Evolutionary conservation across 139 green algal species (phyloP).

Genomic region (Chlorokybus atmophyticus): DNA sequence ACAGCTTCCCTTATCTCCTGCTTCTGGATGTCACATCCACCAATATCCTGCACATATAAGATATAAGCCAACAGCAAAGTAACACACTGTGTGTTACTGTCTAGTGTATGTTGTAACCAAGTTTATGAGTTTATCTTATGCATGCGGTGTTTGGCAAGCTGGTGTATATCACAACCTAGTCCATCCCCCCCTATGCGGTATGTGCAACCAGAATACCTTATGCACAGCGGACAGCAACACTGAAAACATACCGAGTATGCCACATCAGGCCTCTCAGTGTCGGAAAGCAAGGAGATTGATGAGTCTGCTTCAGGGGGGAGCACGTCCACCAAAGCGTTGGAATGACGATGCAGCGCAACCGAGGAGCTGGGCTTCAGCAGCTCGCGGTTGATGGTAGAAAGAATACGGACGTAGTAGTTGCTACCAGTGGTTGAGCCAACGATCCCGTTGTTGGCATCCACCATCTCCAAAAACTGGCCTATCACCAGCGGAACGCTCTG

Average conservation of each 20-base stretch:
- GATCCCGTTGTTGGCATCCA: conserved; percentile 87
- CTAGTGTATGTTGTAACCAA: too few species aligned
- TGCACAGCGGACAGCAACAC: too few species aligned
- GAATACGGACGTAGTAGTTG: conserved; percentile 87
- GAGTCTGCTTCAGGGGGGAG: conserved; percentile 95
- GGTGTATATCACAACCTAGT: too few species aligned
- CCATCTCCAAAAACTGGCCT: conserved; percentile 98
- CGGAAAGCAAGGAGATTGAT: conserved; percentile 79
- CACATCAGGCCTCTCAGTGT: conserved; percentile 86
- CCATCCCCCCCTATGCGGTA: too few species aligned
- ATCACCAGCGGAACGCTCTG: conserved; percentile 95
- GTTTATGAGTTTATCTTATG: too few species aligned
- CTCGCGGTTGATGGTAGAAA: conserved; percentile 92
- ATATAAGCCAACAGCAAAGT: too few species aligned
- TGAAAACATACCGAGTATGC: conserved; percentile 54
- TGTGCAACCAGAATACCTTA: too few species aligned
- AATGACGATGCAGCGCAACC: conserved; percentile 91
- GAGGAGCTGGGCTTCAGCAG: conserved; percentile 85
- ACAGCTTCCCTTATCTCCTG: conserved; percentile 99
- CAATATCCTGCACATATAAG: conserved; percentile 77
- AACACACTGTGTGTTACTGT: too few species aligned
- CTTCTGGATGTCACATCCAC: conserved; percentile 84
- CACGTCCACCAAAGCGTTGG: conserved; percentile 96
- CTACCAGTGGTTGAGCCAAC: conserved; percentile 89
- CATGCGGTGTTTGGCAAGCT: too few species aligned